These are phyloP conservation scores for Arthrobotrys conoides DNA, from an alignment of 2,329 filamentous ascomycete genomes.

Conservation along the genomic window DNA sequence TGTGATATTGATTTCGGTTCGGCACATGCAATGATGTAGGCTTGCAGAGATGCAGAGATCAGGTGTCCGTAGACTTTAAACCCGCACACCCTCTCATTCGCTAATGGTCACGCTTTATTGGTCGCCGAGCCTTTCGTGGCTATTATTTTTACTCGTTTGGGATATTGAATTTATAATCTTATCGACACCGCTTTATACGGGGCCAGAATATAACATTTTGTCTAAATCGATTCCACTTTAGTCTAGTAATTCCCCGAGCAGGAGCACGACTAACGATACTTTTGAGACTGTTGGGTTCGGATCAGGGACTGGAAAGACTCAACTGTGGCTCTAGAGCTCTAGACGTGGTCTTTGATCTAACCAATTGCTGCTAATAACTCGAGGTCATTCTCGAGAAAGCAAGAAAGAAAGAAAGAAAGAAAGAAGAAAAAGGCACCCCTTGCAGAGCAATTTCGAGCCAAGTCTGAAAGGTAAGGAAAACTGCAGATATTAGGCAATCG, in stretches of 20 bases:
- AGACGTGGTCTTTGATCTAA: not conserved
- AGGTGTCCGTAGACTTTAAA: slow-evolving; percentile 55
- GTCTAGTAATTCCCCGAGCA: not conserved
- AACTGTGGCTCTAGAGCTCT: not conserved
- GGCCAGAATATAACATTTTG: slow-evolving; percentile 8
- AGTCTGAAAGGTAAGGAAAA: slow-evolving; percentile 38
- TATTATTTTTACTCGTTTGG: slow-evolving; percentile 39
- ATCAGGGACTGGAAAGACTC: slow-evolving; percentile 2
- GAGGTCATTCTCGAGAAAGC: slow-evolving; percentile 6
- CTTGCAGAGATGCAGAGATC: slow-evolving; percentile 61
- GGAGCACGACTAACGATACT: not conserved
- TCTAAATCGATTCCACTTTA: not conserved
- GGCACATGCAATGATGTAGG: slow-evolving; percentile 60
- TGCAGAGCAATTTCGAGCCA: slow-evolving; percentile 40
- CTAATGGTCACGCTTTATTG: slow-evolving; percentile 61
- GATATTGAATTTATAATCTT: slow-evolving; percentile 43
- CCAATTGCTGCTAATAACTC: slow-evolving; percentile 1
- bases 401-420: too few relatives aligned
- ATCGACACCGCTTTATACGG: slow-evolving; percentile 4
- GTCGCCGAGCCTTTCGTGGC: slow-evolving; percentile 48
- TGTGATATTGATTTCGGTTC: slow-evolving; percentile 60
- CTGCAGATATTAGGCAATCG: slow-evolving; percentile 20
- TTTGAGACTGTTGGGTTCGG: not conserved
- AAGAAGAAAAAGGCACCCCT: slow-evolving; percentile 21
- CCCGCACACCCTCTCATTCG: slow-evolving; percentile 55